Evolutionary conservation across 306 rosid species (phyloP).

Genomic region (Datisca glomerata): DNA sequence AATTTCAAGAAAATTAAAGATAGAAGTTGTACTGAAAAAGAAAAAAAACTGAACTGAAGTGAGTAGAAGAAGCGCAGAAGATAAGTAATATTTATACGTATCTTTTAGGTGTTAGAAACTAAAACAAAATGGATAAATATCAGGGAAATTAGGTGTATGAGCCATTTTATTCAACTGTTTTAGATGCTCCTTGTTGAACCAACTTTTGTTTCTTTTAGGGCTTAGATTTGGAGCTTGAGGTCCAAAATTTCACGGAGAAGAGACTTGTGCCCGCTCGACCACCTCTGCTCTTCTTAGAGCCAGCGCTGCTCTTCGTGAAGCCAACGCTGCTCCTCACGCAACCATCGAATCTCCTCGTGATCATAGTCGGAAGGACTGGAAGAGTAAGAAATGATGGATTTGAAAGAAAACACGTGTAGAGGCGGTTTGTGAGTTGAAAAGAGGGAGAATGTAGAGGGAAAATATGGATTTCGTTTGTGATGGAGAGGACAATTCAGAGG

Average conservation of each 20-base stretch:
- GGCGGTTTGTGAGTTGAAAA: constrained; percentile 18
- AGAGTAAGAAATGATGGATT: constrained; percentile 21
- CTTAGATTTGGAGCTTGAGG: constrained; percentile 46
- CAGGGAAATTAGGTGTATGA: too few species aligned
- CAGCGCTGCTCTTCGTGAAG: constrained; percentile 71
- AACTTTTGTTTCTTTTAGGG: too few species aligned
- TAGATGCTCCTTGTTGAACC: too few species aligned
- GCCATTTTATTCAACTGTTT: too few species aligned
- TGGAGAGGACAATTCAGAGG: constrained; percentile 16
- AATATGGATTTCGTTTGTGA: constrained; percentile 8
- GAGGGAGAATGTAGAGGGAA: constrained; percentile 10
- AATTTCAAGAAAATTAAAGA: too few species aligned
- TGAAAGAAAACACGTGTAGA: constrained; percentile 16
- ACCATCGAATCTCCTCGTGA: constrained; percentile 57
- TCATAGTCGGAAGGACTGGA: constrained; percentile 22
- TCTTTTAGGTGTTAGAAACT: too few species aligned
- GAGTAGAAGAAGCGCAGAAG: too few species aligned
- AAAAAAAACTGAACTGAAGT: too few species aligned
- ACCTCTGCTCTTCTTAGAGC: constrained; percentile 75
- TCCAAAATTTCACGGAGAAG: constrained; percentile 58
- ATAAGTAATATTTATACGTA: too few species aligned
- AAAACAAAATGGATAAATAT: too few species aligned
- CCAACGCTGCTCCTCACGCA: constrained; percentile 89
- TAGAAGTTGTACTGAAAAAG: too few species aligned
- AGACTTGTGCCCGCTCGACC: constrained; percentile 57